These are phyloP conservation scores for Schizonepeta tenuifolia DNA, from an alignment of 257 asterid species.

Conservation along the genomic window DNA sequence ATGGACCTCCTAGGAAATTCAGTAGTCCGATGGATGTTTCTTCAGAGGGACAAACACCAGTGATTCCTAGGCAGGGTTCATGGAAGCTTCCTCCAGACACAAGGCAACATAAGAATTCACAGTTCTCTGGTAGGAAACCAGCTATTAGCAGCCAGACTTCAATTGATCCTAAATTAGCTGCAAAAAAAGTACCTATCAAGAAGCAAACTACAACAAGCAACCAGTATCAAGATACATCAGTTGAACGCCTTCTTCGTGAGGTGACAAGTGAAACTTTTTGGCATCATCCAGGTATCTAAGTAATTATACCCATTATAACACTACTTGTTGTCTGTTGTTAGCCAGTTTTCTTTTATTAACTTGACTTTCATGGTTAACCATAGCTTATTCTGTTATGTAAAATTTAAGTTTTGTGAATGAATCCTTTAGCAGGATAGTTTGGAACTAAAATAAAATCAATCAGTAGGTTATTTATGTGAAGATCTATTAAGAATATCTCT, in stretches of 20 bases:
- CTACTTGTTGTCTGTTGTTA: background rate
- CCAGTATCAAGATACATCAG: slow-evolving; percentile 84
- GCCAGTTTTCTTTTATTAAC: background rate
- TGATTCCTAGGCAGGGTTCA: slow-evolving; percentile 64
- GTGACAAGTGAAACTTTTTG: slow-evolving; percentile 96
- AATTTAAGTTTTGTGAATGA: background rate
- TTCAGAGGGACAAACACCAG: slow-evolving; percentile 61
- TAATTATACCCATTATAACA: slow-evolving; percentile 2
- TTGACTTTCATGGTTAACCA: background rate
- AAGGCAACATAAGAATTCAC: slow-evolving; percentile 65
- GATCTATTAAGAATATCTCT: background rate
- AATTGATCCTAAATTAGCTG: slow-evolving; percentile 58
- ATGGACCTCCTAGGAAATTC: slow-evolving; percentile 62
- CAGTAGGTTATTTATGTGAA: background rate
- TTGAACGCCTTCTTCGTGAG: slow-evolving; percentile 95
- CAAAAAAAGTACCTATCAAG: slow-evolving; percentile 71
- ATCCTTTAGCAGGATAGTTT: background rate
- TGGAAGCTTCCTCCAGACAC: slow-evolving; percentile 77
- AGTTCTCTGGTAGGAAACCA: slow-evolving; percentile 64
- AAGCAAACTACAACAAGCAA: slow-evolving; percentile 58
- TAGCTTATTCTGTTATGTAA: background rate
- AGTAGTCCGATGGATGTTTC: slow-evolving; percentile 62
- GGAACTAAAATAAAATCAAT: background rate
- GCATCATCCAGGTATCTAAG: slow-evolving; percentile 85
- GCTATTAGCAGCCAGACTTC: slow-evolving; percentile 53